Conservation (phyloP, 495 filamentous ascomycete genomes). For the Podospora conica region DNA sequence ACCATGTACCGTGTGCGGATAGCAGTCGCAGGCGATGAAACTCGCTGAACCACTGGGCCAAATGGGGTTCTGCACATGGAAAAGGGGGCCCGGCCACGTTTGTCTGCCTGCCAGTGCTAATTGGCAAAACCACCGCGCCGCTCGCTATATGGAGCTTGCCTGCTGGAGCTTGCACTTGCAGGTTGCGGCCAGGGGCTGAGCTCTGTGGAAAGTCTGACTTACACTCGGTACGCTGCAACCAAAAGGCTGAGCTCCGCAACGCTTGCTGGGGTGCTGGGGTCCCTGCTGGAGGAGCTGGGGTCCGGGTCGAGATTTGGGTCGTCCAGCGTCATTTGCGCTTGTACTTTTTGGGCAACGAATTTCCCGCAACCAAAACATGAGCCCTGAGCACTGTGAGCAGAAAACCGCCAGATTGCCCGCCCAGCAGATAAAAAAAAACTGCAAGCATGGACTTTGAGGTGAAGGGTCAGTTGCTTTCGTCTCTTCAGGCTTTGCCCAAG, state of each 20-base stretch:
- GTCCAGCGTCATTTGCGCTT: slow-evolving; percentile 13
- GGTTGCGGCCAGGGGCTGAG: neutral
- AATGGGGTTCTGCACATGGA: slow-evolving; percentile 7
- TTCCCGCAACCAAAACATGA: slow-evolving; percentile 13
- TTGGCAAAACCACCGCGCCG: neutral
- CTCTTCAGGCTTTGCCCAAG: too few species aligned
- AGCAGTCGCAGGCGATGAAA: slow-evolving; percentile 18
- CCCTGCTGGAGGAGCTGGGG: neutral
- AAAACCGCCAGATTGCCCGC: neutral
- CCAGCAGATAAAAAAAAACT: neutral
- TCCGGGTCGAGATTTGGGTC: slow-evolving; percentile 10
- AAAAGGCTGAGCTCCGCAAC: slow-evolving; percentile 9
- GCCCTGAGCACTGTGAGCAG: neutral
- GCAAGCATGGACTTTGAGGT: neutral
- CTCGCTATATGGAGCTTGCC: neutral
- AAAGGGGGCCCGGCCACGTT: slow-evolving; percentile 19
- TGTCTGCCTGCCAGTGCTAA: neutral
- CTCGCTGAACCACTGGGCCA: slow-evolving; percentile 1
- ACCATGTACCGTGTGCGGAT: neutral
- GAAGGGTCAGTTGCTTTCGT: neutral
- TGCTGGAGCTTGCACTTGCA: neutral
- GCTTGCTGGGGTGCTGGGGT: neutral
- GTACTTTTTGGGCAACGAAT: slow-evolving; percentile 22
- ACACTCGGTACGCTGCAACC: slow-evolving; percentile 1
- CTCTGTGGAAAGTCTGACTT: too few species aligned